Evolutionary conservation across 768 basidiomycete genomes (phyloP), one percentile per base, ranked within the genome.

Genomic region (Serendipita sp.): DNA sequence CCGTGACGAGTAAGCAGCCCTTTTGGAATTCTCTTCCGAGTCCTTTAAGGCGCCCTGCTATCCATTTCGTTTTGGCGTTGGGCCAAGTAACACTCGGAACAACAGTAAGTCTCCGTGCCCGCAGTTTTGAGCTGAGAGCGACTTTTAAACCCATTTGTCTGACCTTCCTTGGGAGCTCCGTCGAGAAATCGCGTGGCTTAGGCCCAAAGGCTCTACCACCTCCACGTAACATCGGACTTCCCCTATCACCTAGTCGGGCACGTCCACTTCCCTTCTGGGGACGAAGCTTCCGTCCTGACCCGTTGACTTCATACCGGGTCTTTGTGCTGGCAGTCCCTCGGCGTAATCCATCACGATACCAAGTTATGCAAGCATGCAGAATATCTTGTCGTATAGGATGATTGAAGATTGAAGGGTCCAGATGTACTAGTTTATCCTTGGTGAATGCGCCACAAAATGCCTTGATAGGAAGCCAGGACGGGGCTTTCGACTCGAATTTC

Each of bases 181-280:
- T 92, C 70, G 88, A 84, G 74, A 94, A 97, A 73, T 96, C 89
- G 58, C 92, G 83, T 2, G 92, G 90, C 71, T 90, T 87, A 0
- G 91, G 91, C 35, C 92, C 92, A 67, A 92, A 93, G 3, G 91
- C 91, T 45, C 88, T 82, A 69, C 95, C 96, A 75, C 96, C 96
- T 38, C 95, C 95, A 36, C 85, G 80, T 64, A 86, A 81, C 81
- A 91, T 89, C 1, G 91, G 91, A 73, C 84, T 88, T 70, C 91
- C 89, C 1, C 79, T 83, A 69, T 93, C 91, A 54, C 94, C 95
- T 8, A 96, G 77, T 72, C 96, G 90, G 8, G 96, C 96, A 68
- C 75, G 79, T 66, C 96, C 95, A 15, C 84, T 81, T 7, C 95
- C 95, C 74, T 99, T 99, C 74, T 99, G 96, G 3, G 80, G 85